Conservation (phyloP, 257 asterid species). For the Gardenia jasminoides region DNA sequence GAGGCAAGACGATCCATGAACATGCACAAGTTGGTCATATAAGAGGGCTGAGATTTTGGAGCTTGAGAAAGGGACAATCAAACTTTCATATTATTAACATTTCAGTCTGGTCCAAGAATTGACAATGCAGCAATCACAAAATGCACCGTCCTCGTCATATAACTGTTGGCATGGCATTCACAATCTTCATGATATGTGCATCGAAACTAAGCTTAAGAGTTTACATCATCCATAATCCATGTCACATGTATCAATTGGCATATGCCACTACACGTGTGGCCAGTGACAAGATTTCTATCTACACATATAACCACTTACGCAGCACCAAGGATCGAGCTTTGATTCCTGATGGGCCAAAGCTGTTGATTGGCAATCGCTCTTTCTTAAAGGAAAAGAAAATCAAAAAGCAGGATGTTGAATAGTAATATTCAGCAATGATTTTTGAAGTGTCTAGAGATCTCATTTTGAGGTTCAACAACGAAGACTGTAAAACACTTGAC, state of each 20-base stretch:
- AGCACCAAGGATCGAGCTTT: slow-evolving; percentile 9
- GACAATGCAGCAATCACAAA: slow-evolving; percentile 17
- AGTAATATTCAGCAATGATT: not conserved
- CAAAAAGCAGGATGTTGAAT: not conserved
- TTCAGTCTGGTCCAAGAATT: slow-evolving; percentile 7
- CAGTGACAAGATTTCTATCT: slow-evolving; percentile 11
- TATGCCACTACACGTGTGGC: slow-evolving; percentile 24
- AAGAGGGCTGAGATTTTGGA: not conserved
- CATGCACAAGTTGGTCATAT: not conserved
- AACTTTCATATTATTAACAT: not conserved
- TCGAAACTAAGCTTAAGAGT: not conserved
- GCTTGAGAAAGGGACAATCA: slow-evolving; percentile 1
- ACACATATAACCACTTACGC: not conserved
- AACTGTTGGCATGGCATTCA: not conserved
- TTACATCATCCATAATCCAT: not conserved
- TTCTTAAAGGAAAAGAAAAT: not conserved
- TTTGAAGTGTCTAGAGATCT: not conserved
- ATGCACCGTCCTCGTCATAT: slow-evolving; percentile 20
- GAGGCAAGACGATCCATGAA: not conserved
- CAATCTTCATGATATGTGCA: not conserved
- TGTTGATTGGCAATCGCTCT: not conserved
- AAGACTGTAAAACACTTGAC: not conserved
- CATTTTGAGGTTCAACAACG: not conserved
- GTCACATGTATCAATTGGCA: slow-evolving; percentile 18
- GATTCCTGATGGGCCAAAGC: slow-evolving; percentile 12